Percentiles rank a stretch among this genome's conserved stretches.
Conservation (phyloP, 169 alveolate species). For the Eimeria praecox region DNA sequence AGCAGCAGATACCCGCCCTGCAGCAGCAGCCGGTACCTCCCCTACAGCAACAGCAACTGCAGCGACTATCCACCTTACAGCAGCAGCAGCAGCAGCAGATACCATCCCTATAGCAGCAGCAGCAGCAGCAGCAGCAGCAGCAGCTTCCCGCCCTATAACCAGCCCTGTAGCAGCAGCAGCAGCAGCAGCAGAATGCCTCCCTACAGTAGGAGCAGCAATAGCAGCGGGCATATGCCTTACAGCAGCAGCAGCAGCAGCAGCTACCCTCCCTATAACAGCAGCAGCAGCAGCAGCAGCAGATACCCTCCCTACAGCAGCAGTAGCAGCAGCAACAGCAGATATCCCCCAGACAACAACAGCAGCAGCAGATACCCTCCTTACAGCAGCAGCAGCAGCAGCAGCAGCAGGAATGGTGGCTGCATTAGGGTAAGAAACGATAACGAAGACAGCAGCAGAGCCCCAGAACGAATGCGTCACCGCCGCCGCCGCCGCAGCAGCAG, state of each 20-base stretch:
- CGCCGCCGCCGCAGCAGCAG: conserved; percentile 20
- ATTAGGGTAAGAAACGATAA: background rate
- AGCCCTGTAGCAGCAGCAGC: conserved; percentile 27
- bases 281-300: conserved; percentile 16
- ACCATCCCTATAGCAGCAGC: background rate
- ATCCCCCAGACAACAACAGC: background rate
- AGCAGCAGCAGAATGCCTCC: background rate
- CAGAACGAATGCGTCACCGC: background rate
- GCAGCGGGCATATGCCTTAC: background rate
- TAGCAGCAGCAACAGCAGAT: background rate
- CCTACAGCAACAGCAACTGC: background rate
- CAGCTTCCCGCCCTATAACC: background rate
- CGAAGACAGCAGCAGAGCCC: background rate
- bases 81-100: background rate
- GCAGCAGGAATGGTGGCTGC: background rate
- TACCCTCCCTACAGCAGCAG: conserved; percentile 4
- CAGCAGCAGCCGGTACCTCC: conserved; percentile 10
- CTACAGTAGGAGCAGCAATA: background rate
- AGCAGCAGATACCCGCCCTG: conserved; percentile 4
- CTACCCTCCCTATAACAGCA: no score
- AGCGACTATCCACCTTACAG: background rate
- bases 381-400: conserved; percentile 32
- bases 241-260: no score
- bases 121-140: background rate
- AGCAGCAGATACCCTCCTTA: no score